Evolutionary conservation across 306 rosid species (phyloP).

Genomic region (Corylus heterophylla): DNA sequence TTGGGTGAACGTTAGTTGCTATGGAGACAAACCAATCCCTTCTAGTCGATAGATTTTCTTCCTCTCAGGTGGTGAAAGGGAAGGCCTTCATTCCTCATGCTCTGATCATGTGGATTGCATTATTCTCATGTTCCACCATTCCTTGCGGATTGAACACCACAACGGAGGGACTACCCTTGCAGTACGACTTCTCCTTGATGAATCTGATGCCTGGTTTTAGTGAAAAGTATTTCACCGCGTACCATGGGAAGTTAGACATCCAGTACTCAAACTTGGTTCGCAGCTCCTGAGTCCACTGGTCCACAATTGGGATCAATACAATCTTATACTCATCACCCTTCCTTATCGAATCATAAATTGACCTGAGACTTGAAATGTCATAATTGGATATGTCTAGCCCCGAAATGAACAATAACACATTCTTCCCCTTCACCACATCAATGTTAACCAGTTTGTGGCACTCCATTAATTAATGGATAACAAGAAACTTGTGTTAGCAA

Average conservation of each 20-base stretch:
- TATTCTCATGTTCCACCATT: conserved; percentile 16
- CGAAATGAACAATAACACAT: conserved; percentile 24
- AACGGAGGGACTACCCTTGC: conserved; percentile 22
- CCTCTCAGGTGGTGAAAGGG: background rate
- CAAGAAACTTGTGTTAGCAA: background rate
- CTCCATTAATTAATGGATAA: background rate
- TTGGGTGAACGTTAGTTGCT: background rate
- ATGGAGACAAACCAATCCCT: background rate
- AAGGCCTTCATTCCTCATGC: conserved; percentile 28
- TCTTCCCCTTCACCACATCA: conserved; percentile 26
- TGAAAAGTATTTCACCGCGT: conserved; percentile 13
- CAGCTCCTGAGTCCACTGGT: background rate
- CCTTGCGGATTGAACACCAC: conserved; percentile 30
- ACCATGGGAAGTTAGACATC: conserved; percentile 31
- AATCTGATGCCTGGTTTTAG: conserved; percentile 20
- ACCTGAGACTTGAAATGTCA: conserved; percentile 20
- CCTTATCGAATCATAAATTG: conserved; percentile 28
- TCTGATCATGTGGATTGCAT: conserved; percentile 33
- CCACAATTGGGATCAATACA: conserved; percentile 41
- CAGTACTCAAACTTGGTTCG: conserved; percentile 8
- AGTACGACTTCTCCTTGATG: conserved; percentile 35
- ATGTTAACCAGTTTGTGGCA: conserved; percentile 8
- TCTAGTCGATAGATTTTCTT: background rate
- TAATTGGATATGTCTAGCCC: conserved; percentile 17
- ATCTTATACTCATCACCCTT: conserved; percentile 20